Percentiles rank a stretch among this genome's conserved stretches.
Evolutionary conservation across 495 filamentous ascomycete species (phyloP).

Genomic region (Neurospora sp.): DNA sequence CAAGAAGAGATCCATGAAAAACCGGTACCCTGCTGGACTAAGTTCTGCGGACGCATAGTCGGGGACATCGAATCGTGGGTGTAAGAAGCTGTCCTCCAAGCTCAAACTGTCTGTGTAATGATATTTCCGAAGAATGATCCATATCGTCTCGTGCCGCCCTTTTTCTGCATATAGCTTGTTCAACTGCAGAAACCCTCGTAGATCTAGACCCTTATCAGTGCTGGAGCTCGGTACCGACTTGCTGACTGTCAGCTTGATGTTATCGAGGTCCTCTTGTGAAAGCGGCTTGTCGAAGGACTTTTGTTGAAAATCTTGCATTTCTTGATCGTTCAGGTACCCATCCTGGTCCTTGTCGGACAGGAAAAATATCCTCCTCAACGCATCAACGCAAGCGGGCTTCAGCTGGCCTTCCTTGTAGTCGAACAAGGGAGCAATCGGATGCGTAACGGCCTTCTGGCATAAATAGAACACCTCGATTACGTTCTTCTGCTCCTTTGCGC

Average conservation of each 20-base stretch:
- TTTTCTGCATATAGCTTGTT: constrained; percentile 97
- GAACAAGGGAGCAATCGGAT: constrained; percentile 91
- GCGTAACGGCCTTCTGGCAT: constrained; percentile 96
- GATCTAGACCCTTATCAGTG: constrained; percentile 63
- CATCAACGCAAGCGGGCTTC: constrained; percentile 79
- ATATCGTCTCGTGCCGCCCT: constrained; percentile 95
- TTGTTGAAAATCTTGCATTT: constrained; percentile 81
- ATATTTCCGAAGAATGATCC: constrained; percentile 91
- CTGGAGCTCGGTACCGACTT: constrained; percentile 54
- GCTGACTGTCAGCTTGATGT: constrained; percentile 76
- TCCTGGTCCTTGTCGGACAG: constrained; percentile 94
- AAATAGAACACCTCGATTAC: constrained; percentile 96
- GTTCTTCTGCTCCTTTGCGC: constrained; percentile 88
- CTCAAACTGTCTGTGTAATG: constrained; percentile 93
- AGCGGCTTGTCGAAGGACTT: constrained; percentile 85
- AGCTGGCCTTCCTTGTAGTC: constrained; percentile 86
- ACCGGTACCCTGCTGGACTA: constrained; percentile 88
- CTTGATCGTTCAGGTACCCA: constrained; percentile 81
- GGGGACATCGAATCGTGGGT: constrained; percentile 88
- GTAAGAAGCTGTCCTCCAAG: constrained; percentile 81
- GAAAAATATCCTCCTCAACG: constrained; percentile 84
- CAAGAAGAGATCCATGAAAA: constrained; percentile 94
- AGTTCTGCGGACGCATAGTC: constrained; percentile 85
- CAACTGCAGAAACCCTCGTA: constrained; percentile 71
- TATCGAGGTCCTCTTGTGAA: constrained; percentile 64